A percentile compares a stretch with the other conserved stretches of the same genome.
These are phyloP conservation scores for Whalleya microplaca DNA, from an alignment of 2,329 filamentous ascomycete genomes.

Conservation along the genomic window DNA sequence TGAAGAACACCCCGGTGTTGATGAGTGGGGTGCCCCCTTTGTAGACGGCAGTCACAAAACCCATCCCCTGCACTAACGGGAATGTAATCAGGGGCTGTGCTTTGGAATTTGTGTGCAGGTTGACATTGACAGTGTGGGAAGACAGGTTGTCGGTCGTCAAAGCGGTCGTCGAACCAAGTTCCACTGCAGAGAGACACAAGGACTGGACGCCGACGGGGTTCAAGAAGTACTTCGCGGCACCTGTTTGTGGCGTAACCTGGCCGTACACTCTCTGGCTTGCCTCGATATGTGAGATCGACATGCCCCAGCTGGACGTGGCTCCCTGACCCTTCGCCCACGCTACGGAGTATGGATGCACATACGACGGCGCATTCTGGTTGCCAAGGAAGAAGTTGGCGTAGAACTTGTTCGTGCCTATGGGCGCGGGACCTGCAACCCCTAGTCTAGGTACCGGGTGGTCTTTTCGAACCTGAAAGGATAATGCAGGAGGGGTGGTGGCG, in stretches of 20 bases:
- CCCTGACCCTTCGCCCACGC: constrained; percentile 69
- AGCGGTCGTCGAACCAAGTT: constrained; percentile 65
- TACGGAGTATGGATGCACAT: constrained; percentile 75
- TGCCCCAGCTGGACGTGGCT: constrained; percentile 70
- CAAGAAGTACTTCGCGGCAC: constrained; percentile 72
- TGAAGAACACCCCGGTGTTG: constrained; percentile 75
- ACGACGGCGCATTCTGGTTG: constrained; percentile 69
- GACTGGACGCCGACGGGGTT: constrained; percentile 84
- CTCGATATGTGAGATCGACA: constrained; percentile 77
- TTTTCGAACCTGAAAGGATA: constrained; percentile 48
- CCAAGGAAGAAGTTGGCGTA: constrained; percentile 81
- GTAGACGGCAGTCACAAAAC: constrained; percentile 81
- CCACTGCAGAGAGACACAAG: constrained; percentile 76
- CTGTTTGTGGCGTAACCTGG: constrained; percentile 54
- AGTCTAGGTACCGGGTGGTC: constrained; percentile 63
- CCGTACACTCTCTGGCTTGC: constrained; percentile 70
- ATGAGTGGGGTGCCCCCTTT: constrained; percentile 71
- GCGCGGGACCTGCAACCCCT: constrained; percentile 51
- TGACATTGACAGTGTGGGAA: constrained; percentile 67
- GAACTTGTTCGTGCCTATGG: constrained; percentile 78
- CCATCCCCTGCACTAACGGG: constrained; percentile 87
- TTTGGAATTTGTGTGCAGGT: constrained; percentile 60
- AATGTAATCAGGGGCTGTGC: constrained; percentile 69
- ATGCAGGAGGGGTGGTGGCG: constrained; percentile 53
- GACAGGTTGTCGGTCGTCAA: constrained; percentile 58